Base-by-base conservation (phyloP, 805 yeast genomes). In the Kazachstania taianensis region DNA sequence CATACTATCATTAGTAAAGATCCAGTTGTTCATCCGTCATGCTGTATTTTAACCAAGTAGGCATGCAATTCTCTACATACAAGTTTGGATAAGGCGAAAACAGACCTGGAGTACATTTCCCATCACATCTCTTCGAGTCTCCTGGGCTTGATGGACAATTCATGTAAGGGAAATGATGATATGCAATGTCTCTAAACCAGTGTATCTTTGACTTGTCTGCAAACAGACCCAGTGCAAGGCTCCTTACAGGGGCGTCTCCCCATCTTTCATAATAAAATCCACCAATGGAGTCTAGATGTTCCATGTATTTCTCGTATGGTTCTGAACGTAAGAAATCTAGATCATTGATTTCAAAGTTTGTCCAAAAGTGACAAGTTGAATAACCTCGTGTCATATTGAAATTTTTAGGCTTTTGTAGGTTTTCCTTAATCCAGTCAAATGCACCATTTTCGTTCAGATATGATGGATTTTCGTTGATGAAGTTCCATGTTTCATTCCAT, bases 231-330 rank as follows among this genome's bases (percentile, higher is more conserved):
- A 83, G 57, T 0, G 89, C 94, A 30, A 85, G 50, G 3, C 86
- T 74, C 53, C 83, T 92, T 1, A 84, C 92, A 0, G 94, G 94
- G 0, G 94, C 94, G 62, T 84, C 95, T 3, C 94, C 94, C 94
- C 94, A 84, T 38, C 94, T 61, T 55, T 86, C 95, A 49, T 85
- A 85, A 55, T 82, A 85, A 50, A 84, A 84, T 4, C 89, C 89
- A 14, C 94, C 92, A 1, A 76, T 58, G 3, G 65, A 41, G 39
- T 84, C 94, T 27, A 85, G 59, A 48, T 65, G 61, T 22, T 78
- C 61, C 49, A 78, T 73, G 74, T 81, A 84, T 9, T 60, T 58
- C 26, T 66, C 62, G 51, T 84, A 85, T 1, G 85, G 73, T 36
- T 80, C 77, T 17, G 70, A 61, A 35, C 94, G 62, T 59, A 66